Evolutionary conservation across 1,284 basidiomycete genomes (phyloP).

Genomic region (Cystobasidiaceae sp.): DNA sequence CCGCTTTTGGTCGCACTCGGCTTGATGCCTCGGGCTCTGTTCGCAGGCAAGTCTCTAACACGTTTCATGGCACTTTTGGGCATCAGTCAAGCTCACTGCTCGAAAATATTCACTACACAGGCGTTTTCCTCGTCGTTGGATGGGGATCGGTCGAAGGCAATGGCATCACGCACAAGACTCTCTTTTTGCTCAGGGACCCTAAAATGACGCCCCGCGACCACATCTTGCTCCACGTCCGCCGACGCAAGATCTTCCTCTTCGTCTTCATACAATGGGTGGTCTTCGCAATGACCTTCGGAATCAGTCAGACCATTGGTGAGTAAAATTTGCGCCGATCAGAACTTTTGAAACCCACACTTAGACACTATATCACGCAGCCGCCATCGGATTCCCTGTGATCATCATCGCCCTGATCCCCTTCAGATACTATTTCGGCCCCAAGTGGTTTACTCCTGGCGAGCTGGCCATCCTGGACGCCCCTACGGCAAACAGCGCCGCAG

Average conservation of each 20-base stretch:
- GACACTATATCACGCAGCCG: conserved; percentile 24
- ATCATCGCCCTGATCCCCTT: conserved; percentile 84
- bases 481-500: conserved; percentile 40
- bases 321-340: conserved; percentile 30
- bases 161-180: conserved; percentile 74
- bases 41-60: conserved; percentile 32
- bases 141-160: conserved; percentile 58
- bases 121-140: conserved; percentile 36
- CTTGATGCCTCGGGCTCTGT: conserved; percentile 49
- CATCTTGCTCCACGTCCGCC: conserved; percentile 67
- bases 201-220: conserved; percentile 60
- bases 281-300: conserved; percentile 83
- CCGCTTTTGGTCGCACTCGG: conserved; percentile 78
- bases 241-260: conserved; percentile 71
- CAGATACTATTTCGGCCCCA: conserved; percentile 66
- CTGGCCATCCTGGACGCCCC: conserved; percentile 67
- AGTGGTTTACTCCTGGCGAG: conserved; percentile 72
- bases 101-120: not conserved
- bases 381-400: conserved; percentile 41
- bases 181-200: conserved; percentile 75
- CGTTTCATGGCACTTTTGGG: not conserved
- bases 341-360: not conserved
- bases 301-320: conserved; percentile 83
- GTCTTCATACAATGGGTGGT: conserved; percentile 72
- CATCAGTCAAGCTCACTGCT: not conserved